These are phyloP conservation scores for Naganishia randhawae DNA, from an alignment of 768 basidiomycete species.

Conservation along the genomic window DNA sequence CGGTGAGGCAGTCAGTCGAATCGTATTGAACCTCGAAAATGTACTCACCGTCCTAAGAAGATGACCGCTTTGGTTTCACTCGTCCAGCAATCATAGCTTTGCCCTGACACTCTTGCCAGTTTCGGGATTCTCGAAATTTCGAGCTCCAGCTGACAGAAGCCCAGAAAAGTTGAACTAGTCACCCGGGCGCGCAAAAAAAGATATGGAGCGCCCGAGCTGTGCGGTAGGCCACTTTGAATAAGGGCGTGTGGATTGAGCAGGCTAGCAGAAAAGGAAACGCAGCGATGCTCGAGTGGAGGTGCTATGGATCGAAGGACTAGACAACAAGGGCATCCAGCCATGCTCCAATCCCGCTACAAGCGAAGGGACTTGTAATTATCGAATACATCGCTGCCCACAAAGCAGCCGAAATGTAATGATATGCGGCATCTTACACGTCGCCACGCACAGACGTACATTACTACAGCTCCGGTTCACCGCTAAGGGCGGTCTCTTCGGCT, in stretches of 20 bases:
- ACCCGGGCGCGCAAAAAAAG: not conserved
- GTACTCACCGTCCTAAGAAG: not conserved
- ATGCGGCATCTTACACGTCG: no score
- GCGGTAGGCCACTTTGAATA: not conserved
- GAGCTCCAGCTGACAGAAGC: not conserved
- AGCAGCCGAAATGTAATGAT: no score
- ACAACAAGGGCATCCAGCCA: not conserved
- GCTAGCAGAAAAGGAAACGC: not conserved
- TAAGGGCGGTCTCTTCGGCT: not conserved
- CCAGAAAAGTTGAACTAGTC: not conserved
- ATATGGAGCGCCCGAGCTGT: not conserved
- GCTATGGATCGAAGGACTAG: not conserved
- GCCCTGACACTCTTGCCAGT: not conserved
- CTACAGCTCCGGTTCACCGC: slow-evolving; percentile 4
- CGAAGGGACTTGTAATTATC: no score
- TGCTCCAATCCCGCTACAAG: no score
- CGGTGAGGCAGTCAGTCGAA: no score
- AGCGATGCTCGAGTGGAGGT: not conserved
- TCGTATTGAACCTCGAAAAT: no score
- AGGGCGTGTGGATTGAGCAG: not conserved
- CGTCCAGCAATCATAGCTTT: not conserved
- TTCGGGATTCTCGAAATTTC: not conserved
- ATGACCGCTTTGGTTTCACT: not conserved
- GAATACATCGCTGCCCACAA: no score
- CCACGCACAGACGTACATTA: not conserved